Evolutionary conservation across 2,329 filamentous ascomycete species (phyloP), one percentile per base, ranked within the genome.

Genomic region (Madurella mycetomatis): DNA sequence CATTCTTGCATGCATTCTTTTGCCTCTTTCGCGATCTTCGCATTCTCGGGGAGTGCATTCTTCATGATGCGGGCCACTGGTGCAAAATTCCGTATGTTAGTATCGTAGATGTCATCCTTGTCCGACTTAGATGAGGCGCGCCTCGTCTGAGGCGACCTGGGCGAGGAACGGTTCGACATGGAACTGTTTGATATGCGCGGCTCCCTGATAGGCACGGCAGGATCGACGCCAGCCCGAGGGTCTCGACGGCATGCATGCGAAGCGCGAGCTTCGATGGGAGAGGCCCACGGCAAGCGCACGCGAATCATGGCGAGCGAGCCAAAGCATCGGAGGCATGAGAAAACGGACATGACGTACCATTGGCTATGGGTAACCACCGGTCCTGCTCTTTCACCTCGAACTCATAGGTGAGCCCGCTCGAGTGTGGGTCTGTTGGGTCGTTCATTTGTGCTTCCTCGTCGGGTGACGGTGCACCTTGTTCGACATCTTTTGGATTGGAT

Each of bases 1-100:
- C 94, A 99, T 73, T 99, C 94, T 73, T 99, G 94, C 94, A 99
- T 97, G 75, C 94, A 99, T 72, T 99, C 94, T 73, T 99, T 99
- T 53, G 94, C 94, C 71, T 99, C 94, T 71, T 99, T 99, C 56
- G 92, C 92, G 58, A 99, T 99, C 76, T 99, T 99, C 64, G 94
- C 94, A 69, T 99, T 99, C 62, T 99, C 94, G 49, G 94, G 94
- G 47, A 99, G 80, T 7, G 94, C 94, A 66, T 91, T 88, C 74
- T 99, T 99, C 94, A 99, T 99, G 72, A 99, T 97, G 54, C 94
- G 88, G 62, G 94, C 94, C 67, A 99, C 94, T 99, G 87, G 85
- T 74, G 85, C 87, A 83, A 90, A 91, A 76, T 94, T 94, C 68
- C 87, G 85, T 78, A 94, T 94, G 79, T 95, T 92, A 95, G 90